Percentiles rank a stretch among this genome's conserved stretches.
These are phyloP conservation scores for Aspergillus ostianus DNA, from an alignment of 495 filamentous ascomycete species.

Conservation along the genomic window DNA sequence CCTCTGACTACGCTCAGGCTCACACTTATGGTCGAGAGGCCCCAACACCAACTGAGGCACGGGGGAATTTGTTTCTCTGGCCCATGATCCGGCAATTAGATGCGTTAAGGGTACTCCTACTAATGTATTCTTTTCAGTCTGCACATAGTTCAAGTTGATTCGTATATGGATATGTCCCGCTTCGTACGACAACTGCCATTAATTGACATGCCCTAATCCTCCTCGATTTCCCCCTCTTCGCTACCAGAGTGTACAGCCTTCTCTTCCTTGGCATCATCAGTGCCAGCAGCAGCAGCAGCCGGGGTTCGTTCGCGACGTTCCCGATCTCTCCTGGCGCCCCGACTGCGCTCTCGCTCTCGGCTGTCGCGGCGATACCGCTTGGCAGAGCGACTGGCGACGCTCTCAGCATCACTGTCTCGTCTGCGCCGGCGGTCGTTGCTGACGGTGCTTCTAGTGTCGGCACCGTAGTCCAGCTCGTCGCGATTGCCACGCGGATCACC, in stretches of 20 bases:
- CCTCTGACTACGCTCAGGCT: no score
- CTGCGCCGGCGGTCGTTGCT: slow-evolving; percentile 55
- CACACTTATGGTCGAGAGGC: no score
- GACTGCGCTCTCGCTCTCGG: slow-evolving; percentile 45
- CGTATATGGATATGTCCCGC: background rate
- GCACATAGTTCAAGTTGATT: background rate
- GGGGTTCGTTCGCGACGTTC: slow-evolving; percentile 60
- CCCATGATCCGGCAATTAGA: no score
- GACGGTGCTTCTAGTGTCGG: slow-evolving; percentile 62
- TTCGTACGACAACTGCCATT: background rate
- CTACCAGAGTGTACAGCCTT: slow-evolving; percentile 77
- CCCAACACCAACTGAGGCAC: no score
- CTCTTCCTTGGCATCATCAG: slow-evolving; percentile 55
- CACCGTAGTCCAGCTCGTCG: slow-evolving; percentile 86
- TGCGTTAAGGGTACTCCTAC: background rate
- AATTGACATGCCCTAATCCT: slow-evolving; percentile 49
- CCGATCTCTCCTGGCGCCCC: slow-evolving; percentile 62
- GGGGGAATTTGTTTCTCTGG: no score
- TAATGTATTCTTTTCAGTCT: background rate
- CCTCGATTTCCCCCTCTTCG: slow-evolving; percentile 97
- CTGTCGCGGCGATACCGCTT: slow-evolving; percentile 48
- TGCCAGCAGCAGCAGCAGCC: slow-evolving; percentile 14
- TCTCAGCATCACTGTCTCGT: slow-evolving; percentile 74
- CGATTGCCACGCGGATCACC: slow-evolving; percentile 71
- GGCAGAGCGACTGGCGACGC: slow-evolving; percentile 59